These are phyloP conservation scores for Rubia occidens DNA, from an alignment of 305 asterid species.

Conservation along the genomic window DNA sequence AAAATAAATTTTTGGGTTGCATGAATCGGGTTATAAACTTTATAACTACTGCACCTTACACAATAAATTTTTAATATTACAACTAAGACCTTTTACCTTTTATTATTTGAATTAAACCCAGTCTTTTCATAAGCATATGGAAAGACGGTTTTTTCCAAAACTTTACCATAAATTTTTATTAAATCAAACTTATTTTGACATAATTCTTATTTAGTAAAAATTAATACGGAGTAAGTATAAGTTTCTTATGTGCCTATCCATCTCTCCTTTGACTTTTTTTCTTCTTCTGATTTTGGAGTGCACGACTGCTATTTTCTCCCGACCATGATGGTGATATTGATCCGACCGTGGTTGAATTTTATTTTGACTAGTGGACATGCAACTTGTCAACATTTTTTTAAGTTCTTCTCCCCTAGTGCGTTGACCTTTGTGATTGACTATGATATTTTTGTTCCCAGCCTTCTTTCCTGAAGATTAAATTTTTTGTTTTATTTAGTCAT, in stretches of 20 bases:
- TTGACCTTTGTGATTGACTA: constrained; percentile 3
- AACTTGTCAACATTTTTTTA: constrained; percentile 15
- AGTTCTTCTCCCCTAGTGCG: constrained; percentile 16
- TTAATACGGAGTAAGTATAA: too few relatives aligned
- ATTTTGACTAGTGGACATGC: constrained; percentile 18
- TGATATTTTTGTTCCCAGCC: background rate
- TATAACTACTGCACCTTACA: too few relatives aligned
- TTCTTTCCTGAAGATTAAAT: background rate
- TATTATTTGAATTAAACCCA: too few relatives aligned
- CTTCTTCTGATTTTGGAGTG: constrained; percentile 6
- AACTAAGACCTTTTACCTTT: too few relatives aligned
- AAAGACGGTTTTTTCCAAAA: too few relatives aligned
- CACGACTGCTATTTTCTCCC: constrained; percentile 5
- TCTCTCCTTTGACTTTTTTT: background rate
- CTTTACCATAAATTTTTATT: too few relatives aligned
- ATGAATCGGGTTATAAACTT: too few relatives aligned
- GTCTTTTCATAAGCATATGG: too few relatives aligned
- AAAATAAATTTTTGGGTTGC: too few relatives aligned
- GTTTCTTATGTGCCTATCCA: background rate
- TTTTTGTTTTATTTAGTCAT: background rate
- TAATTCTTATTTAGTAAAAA: too few relatives aligned
- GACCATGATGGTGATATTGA: background rate
- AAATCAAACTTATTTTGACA: too few relatives aligned
- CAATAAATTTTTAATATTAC: too few relatives aligned
- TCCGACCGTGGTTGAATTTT: constrained; percentile 1